Evolutionary conservation across 2,329 filamentous ascomycete genomes (phyloP).

Genomic region (Alternaria dauci): DNA sequence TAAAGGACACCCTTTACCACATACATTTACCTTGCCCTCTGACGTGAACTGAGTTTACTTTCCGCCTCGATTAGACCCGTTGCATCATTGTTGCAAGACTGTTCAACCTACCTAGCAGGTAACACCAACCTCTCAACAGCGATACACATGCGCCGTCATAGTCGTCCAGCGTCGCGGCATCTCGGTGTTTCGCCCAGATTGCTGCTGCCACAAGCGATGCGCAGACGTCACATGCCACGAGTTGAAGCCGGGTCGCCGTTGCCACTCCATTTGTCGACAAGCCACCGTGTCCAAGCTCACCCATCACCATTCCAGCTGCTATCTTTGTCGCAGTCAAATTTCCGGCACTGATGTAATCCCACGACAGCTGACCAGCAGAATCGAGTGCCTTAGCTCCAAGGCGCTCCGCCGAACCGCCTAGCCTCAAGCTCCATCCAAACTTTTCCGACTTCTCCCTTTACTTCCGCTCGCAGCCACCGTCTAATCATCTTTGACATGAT

Average conservation of each 20-base stretch:
- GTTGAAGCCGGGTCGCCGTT: conserved; percentile 30
- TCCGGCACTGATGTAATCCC: conserved; percentile 33
- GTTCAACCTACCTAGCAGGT: not conserved
- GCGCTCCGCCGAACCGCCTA: conserved; percentile 26
- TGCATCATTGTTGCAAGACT: not conserved
- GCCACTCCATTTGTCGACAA: conserved; percentile 7
- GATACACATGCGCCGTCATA: not conserved
- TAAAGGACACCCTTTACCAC: conserved; percentile 6
- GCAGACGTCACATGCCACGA: conserved; percentile 33
- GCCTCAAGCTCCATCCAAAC: conserved; percentile 20
- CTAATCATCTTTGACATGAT: conserved; percentile 36
- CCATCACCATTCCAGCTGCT: conserved; percentile 22
- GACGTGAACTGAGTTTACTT: not conserved
- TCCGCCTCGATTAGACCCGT: not conserved
- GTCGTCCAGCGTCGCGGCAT: conserved; percentile 9
- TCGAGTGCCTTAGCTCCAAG: conserved; percentile 33
- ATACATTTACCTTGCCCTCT: not conserved
- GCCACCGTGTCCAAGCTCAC: conserved; percentile 32
- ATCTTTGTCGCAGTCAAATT: conserved; percentile 25
- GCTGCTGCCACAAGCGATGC: conserved; percentile 20
- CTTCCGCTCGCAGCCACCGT: conserved; percentile 36
- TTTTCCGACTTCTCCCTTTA: conserved; percentile 40
- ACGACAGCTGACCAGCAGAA: conserved; percentile 44
- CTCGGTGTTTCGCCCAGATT: conserved; percentile 29
- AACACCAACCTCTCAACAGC: not conserved